phyloP scores from a whole-genome alignment of 768 basidiomycete species.

The Trametes coccinea region DNA sequence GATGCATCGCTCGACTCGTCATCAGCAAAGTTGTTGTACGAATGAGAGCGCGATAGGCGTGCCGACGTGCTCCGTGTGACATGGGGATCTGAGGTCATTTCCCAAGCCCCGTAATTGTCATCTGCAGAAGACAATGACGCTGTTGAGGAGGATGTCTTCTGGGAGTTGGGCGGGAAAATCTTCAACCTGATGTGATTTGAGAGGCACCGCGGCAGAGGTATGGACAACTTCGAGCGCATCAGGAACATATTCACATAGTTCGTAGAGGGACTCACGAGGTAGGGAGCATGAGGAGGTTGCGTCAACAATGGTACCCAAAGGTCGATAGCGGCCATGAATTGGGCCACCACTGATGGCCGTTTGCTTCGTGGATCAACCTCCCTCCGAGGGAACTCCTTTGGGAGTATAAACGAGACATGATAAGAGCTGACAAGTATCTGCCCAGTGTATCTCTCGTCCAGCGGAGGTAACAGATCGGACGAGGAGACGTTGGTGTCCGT shows the following conservation, averaged over 20 bases:
- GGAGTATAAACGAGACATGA: slow-evolving; percentile 73
- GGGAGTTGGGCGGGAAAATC: slow-evolving; percentile 62
- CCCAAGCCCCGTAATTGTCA: slow-evolving; percentile 70
- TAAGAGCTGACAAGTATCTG: slow-evolving; percentile 77
- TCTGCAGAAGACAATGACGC: slow-evolving; percentile 78
- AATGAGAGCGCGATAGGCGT: slow-evolving; percentile 54
- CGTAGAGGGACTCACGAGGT: slow-evolving; percentile 48
- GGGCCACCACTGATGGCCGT: slow-evolving; percentile 43
- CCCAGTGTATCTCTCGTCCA: slow-evolving; percentile 72
- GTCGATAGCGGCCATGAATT: slow-evolving; percentile 83
- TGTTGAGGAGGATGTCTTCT: slow-evolving; percentile 56
- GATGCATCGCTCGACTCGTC: slow-evolving; percentile 81
- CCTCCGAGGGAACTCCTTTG: slow-evolving; percentile 54
- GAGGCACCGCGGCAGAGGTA: slow-evolving; percentile 76
- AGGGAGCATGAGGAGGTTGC: slow-evolving; percentile 72
- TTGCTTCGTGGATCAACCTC: slow-evolving; percentile 21
- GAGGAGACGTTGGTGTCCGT: slow-evolving; percentile 46
- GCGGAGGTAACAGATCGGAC: slow-evolving; percentile 39
- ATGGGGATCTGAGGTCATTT: slow-evolving; percentile 73
- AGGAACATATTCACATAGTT: not conserved
- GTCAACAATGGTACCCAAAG: slow-evolving; percentile 71
- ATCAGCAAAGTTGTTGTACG: slow-evolving; percentile 74
- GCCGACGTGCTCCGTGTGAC: slow-evolving; percentile 56
- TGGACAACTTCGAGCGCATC: slow-evolving; percentile 53
- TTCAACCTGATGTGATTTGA: slow-evolving; percentile 74